Evolutionary conservation across 75 land plant genomes (phyloP).

Genomic region (Ceratopteris richardii): DNA sequence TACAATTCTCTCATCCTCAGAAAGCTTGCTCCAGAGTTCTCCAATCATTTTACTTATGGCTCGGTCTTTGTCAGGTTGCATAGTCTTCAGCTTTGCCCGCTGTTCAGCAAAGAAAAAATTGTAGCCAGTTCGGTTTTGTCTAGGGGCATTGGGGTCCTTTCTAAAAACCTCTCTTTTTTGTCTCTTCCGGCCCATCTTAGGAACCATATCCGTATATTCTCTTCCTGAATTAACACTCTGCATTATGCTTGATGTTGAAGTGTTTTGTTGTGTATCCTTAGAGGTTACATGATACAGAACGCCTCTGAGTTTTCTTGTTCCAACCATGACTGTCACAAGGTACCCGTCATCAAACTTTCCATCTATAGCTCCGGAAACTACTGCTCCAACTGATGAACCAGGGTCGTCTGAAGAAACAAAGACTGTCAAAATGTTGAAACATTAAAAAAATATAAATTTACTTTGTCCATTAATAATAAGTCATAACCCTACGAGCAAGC

Average conservation of each 20-base stretch:
- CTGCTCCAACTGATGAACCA: conserved; percentile 18
- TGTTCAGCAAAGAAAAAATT: conserved; percentile 43
- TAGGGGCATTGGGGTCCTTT: conserved; percentile 29
- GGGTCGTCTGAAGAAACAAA: conserved; percentile 17
- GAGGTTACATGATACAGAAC: conserved; percentile 55
- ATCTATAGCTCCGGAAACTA: conserved; percentile 52
- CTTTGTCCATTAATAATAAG: not conserved
- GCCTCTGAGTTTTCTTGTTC: conserved; percentile 52
- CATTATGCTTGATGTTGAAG: conserved; percentile 11
- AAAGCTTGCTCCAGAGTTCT: conserved; percentile 34
- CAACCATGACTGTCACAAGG: conserved; percentile 55
- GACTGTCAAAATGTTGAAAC: not conserved
- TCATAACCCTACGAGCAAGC: not conserved
- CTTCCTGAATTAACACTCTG: conserved; percentile 13
- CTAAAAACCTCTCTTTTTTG: conserved; percentile 10
- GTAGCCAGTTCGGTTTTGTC: conserved; percentile 35
- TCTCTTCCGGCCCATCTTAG: not conserved
- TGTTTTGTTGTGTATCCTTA: conserved; percentile 17
- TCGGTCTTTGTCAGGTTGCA: conserved; percentile 28
- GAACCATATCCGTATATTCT: not conserved
- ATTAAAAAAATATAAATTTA: not conserved
- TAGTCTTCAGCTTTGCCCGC: conserved; percentile 25
- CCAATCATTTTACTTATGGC: conserved; percentile 44
- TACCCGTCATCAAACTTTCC: conserved; percentile 83
- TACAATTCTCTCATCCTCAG: conserved; percentile 38